Conservation (phyloP, 2,329 filamentous ascomycete species). For the Lachnellula cervina region DNA sequence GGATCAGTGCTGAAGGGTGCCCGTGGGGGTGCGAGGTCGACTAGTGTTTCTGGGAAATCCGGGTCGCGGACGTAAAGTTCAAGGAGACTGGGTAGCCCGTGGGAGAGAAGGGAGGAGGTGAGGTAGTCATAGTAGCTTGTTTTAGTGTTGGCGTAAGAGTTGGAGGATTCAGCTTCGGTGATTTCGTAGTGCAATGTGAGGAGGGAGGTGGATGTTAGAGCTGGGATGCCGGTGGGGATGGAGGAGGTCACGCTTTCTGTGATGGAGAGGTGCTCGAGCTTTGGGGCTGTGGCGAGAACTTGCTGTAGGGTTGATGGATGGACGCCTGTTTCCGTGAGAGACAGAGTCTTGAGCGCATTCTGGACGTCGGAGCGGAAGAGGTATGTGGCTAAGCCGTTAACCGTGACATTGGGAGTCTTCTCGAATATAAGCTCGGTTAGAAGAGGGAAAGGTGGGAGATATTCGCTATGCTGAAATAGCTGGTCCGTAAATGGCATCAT, state of each 20-base stretch:
- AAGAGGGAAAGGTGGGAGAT: constrained; percentile 68
- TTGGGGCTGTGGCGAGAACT: constrained; percentile 38
- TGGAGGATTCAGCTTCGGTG: constrained; percentile 51
- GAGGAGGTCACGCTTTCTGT: constrained; percentile 50
- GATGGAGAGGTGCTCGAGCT: constrained; percentile 45
- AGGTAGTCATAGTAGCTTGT: constrained; percentile 79
- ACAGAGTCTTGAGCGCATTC: constrained; percentile 61
- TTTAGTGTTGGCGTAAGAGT: constrained; percentile 51
- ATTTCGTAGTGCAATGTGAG: constrained; percentile 79
- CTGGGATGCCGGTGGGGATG: constrained; percentile 55
- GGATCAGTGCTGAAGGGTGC: constrained; percentile 43
- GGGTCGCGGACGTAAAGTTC: constrained; percentile 83
- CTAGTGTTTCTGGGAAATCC: constrained; percentile 73
- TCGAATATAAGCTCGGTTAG: constrained; percentile 69
- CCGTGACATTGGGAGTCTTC: constrained; percentile 66
- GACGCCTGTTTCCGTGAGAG: constrained; percentile 68
- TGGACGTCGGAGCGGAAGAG: constrained; percentile 57
- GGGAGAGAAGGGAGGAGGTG: constrained; percentile 72
- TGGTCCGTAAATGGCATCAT: constrained; percentile 69
- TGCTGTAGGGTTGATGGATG: constrained; percentile 40
- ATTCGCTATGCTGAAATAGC: constrained; percentile 61
- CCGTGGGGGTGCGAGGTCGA: constrained; percentile 60
- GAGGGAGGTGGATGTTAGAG: constrained; percentile 64
- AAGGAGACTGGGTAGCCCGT: constrained; percentile 66
- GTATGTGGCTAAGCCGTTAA: constrained; percentile 64